Evolutionary conservation across 2,329 filamentous ascomycete genomes (phyloP).

Genomic region (Apiospora kogelbergensis): DNA sequence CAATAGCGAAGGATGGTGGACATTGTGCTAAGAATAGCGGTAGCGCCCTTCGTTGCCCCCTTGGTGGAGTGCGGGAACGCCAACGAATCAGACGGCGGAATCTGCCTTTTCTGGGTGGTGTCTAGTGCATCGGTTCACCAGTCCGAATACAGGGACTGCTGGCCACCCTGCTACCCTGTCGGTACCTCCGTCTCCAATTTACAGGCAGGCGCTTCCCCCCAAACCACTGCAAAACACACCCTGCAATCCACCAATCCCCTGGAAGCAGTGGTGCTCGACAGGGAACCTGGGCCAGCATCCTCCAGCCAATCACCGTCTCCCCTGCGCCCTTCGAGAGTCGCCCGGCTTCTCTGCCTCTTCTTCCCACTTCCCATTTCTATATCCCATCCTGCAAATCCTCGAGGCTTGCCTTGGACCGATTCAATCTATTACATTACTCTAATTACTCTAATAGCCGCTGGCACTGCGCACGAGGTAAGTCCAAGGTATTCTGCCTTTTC

Average conservation of each 20-base stretch:
- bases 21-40: slow-evolving; percentile 17
- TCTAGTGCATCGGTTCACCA: slow-evolving; percentile 1
- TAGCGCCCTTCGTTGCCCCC: slow-evolving; percentile 11
- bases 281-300: background rate
- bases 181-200: background rate
- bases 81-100: slow-evolving; percentile 4
- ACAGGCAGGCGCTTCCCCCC: background rate
- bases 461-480: background rate
- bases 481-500: background rate
- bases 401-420: background rate
- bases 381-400: background rate
- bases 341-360: background rate
- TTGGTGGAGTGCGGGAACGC: slow-evolving; percentile 6
- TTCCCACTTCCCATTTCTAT: background rate
- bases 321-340: background rate
- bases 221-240: background rate
- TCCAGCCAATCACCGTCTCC: background rate
- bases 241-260: background rate
- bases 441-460: background rate
- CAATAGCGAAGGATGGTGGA: background rate
- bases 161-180: background rate
- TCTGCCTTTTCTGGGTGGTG: background rate
- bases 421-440: background rate
- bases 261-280: background rate
- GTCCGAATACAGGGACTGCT: background rate